Conservation (phyloP, 192 early-diverging fungal species). For the Coemansia sp. region DNA sequence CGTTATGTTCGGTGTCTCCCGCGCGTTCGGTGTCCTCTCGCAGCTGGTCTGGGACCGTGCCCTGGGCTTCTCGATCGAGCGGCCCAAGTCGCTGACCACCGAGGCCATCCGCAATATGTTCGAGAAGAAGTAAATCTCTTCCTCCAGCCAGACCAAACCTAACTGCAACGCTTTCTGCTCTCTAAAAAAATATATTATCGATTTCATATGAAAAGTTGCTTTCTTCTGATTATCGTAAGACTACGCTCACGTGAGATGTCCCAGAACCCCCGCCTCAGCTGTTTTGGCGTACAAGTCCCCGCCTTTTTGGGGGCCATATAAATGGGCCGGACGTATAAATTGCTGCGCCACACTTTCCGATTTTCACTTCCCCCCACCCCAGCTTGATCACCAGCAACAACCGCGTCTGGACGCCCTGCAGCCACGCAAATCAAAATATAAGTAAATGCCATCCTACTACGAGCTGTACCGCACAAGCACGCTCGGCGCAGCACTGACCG, state of each 20-base stretch:
- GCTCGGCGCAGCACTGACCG: conserved; percentile 89
- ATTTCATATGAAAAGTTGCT: no score
- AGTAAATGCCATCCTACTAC: conserved; percentile 62
- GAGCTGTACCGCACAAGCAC: conserved; percentile 74
- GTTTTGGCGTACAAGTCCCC: conserved; percentile 1
- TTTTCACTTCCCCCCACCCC: no score
- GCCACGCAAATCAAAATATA: neutral
- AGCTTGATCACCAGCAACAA: neutral
- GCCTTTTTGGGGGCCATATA: neutral
- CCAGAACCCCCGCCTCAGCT: neutral
- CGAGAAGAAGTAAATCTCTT: conserved; percentile 42
- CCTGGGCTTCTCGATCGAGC: conserved; percentile 90
- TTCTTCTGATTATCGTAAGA: conserved; percentile 1
- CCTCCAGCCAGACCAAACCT: neutral
- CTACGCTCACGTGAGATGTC: neutral
- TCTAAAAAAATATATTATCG: no score
- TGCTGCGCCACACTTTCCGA: conserved; percentile 1
- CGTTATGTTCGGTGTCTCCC: conserved; percentile 98
- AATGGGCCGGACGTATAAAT: conserved; percentile 3
- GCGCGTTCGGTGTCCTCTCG: conserved; percentile 91
- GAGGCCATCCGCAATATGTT: conserved; percentile 86
- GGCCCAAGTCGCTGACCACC: conserved; percentile 89
- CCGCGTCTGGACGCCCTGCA: neutral
- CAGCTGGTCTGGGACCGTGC: conserved; percentile 98
- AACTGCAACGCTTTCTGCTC: neutral